These are phyloP conservation scores for Chloromonas sp. DNA, from an alignment of 163 green algal genomes.

Conservation along the genomic window DNA sequence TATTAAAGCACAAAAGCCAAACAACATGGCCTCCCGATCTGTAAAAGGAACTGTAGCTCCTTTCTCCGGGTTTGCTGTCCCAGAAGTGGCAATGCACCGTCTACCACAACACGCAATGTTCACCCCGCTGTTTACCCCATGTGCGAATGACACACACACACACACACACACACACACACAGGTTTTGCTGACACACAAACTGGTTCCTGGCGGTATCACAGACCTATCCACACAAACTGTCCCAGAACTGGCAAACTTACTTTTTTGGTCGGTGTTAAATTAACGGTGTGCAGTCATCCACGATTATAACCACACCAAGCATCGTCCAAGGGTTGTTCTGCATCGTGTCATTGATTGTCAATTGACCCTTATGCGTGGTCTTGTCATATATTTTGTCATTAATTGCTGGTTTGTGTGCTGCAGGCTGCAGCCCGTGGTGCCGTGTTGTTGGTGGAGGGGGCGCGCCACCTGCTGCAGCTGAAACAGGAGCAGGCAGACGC, in stretches of 20 bases:
- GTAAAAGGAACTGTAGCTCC: too few species aligned
- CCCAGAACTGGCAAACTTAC: too few species aligned
- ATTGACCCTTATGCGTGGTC: too few species aligned
- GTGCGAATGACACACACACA: too few species aligned
- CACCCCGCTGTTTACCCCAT: too few species aligned
- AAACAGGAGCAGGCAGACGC: slow-evolving; percentile 35
- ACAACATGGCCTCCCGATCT: too few species aligned
- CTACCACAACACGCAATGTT: too few species aligned
- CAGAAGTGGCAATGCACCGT: too few species aligned
- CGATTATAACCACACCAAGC: neutral
- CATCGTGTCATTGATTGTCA: neutral
- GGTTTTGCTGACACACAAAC: neutral
- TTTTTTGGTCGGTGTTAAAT: neutral
- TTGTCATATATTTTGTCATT: too few species aligned
- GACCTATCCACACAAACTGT: too few species aligned
- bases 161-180: neutral
- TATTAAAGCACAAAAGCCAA: too few species aligned
- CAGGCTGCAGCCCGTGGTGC: slow-evolving; percentile 11
- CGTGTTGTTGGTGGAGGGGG: slow-evolving; percentile 23
- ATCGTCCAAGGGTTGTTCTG: neutral
- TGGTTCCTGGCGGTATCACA: neutral
- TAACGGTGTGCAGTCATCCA: neutral
- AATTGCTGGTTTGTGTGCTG: neutral
- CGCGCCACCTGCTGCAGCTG: slow-evolving; percentile 46
- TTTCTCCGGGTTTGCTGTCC: too few species aligned